These are phyloP conservation scores for Heliosperma pusillum DNA, from an alignment of 148 eudicot species.

Conservation along the genomic window DNA sequence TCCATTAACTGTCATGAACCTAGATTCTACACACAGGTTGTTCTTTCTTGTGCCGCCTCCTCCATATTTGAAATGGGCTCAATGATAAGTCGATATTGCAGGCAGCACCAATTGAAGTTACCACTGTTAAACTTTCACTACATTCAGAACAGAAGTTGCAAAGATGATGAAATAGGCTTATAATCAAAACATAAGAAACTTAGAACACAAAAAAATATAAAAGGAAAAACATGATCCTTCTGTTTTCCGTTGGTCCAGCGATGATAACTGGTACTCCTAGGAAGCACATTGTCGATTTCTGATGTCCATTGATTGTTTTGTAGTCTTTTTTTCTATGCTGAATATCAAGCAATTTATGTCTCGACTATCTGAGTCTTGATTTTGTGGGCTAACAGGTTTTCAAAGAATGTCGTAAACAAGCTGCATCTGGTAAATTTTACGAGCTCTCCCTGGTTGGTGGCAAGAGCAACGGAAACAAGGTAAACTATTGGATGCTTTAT, in stretches of 20 bases:
- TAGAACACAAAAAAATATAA: too few relatives aligned
- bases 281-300: too few relatives aligned
- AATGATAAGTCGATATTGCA: neutral
- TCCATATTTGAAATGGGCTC: neutral
- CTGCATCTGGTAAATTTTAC: constrained; percentile 59
- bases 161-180: too few relatives aligned
- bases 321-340: neutral
- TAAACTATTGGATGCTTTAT: constrained; percentile 13
- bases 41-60: neutral
- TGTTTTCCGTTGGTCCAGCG: too few relatives aligned
- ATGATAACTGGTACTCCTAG: too few relatives aligned
- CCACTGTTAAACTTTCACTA: too few relatives aligned
- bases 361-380: constrained; percentile 7
- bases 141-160: too few relatives aligned
- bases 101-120: too few relatives aligned
- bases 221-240: too few relatives aligned
- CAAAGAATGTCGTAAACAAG: constrained; percentile 59
- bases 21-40: constrained; percentile 78
- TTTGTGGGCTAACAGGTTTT: constrained; percentile 51
- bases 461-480: constrained; percentile 90
- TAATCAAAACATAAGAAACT: too few relatives aligned
- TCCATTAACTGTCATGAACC: constrained; percentile 81
- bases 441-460: constrained; percentile 81
- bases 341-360: neutral
- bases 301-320: too few relatives aligned